Evolutionary conservation across 345 rosid species (phyloP).

Genomic region (Populus deltoides): DNA sequence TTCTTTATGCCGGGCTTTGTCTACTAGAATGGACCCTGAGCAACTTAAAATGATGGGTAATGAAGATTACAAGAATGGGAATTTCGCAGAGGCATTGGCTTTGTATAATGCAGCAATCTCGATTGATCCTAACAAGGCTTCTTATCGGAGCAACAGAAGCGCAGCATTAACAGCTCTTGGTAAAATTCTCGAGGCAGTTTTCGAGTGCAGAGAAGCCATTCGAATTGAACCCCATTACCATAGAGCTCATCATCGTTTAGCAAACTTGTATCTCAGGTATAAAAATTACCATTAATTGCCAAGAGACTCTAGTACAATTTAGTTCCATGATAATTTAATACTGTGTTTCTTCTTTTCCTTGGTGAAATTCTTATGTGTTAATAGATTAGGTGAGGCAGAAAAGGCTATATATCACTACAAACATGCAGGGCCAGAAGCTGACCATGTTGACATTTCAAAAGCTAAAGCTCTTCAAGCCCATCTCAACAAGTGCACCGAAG

Average conservation of each 20-base stretch:
- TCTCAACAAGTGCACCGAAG: slow-evolving; percentile 68
- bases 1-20: slow-evolving; percentile 77
- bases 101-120: slow-evolving; percentile 92
- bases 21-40: slow-evolving; percentile 95
- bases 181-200: slow-evolving; percentile 76
- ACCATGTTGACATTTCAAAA: slow-evolving; percentile 61
- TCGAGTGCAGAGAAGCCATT: slow-evolving; percentile 90
- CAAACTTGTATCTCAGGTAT: slow-evolving; percentile 75
- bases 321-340: neutral
- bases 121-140: slow-evolving; percentile 78
- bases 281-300: neutral
- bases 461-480: slow-evolving; percentile 55
- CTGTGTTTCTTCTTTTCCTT: neutral
- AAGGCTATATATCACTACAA: slow-evolving; percentile 81
- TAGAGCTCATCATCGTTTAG: slow-evolving; percentile 91
- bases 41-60: slow-evolving; percentile 90
- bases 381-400: slow-evolving; percentile 85
- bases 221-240: slow-evolving; percentile 81
- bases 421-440: slow-evolving; percentile 85
- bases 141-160: slow-evolving; percentile 87
- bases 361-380: neutral
- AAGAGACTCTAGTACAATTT: neutral
- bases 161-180: slow-evolving; percentile 91
- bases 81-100: slow-evolving; percentile 79
- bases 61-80: slow-evolving; percentile 94